phyloP scores from a whole-genome alignment of 306 rosid genomes.

The Aeschynomene evenia region DNA sequence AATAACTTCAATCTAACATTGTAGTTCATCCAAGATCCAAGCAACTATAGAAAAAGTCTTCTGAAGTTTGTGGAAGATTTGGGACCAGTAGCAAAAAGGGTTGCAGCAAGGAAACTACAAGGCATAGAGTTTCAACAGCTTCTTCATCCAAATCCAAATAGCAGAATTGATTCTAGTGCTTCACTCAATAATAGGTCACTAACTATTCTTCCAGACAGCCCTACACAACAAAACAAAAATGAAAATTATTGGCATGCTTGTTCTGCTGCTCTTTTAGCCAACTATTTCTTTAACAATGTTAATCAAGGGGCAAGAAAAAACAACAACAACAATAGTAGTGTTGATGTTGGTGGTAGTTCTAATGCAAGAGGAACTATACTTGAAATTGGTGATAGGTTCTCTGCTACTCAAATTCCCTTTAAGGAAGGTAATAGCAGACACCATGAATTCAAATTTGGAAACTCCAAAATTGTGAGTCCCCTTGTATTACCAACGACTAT shows the following conservation, averaged over 20 bases:
- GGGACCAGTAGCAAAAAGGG: constrained; percentile 19
- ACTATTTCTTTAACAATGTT: not conserved
- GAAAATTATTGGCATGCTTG: not conserved
- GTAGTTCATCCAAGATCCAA: not conserved
- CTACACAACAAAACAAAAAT: not conserved
- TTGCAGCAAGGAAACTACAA: constrained; percentile 21
- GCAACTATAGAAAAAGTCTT: constrained; percentile 23
- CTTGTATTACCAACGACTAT: constrained; percentile 19
- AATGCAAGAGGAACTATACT: not conserved
- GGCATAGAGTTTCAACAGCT: not conserved
- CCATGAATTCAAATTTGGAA: not conserved
- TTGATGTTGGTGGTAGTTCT: not conserved
- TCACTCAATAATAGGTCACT: not conserved
- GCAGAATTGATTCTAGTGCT: not conserved
- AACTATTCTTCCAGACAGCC: not conserved
- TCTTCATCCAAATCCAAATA: too few relatives aligned
- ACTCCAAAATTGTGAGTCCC: not conserved
- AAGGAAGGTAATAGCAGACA: not conserved
- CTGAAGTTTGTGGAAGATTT: constrained; percentile 14
- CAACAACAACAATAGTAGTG: too few relatives aligned
- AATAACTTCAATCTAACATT: not conserved
- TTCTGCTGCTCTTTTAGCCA: constrained; percentile 25
- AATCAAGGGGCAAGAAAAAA: not conserved
- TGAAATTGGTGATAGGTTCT: not conserved
- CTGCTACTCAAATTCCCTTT: not conserved